Conservation (phyloP, 2,329 filamentous ascomycete genomes). For the Emmonsiellopsis sp. region DNA sequence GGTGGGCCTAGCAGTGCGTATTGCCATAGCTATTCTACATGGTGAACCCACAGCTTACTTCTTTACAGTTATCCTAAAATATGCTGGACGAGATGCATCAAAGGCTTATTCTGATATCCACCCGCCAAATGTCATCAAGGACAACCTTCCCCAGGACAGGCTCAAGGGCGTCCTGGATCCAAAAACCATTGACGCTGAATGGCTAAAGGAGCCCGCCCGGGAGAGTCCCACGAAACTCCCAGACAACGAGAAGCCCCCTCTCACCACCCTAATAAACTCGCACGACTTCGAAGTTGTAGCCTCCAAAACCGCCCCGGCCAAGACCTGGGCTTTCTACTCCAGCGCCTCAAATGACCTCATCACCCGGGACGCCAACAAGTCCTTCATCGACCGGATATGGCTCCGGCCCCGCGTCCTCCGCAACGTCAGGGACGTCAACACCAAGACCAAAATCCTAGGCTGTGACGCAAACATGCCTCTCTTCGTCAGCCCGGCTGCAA, state of each 20-base stretch:
- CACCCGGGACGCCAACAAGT: conserved; percentile 47
- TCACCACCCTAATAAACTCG: conserved; percentile 48
- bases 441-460: conserved; percentile 48
- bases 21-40: background rate
- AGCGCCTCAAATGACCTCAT: conserved; percentile 57
- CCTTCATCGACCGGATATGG: conserved; percentile 46
- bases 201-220: conserved; percentile 33
- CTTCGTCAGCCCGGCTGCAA: conserved; percentile 56
- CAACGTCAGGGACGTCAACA: conserved; percentile 47
- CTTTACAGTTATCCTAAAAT: conserved; percentile 33
- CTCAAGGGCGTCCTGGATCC: conserved; percentile 43
- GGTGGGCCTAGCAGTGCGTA: conserved; percentile 43
- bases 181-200: conserved; percentile 41
- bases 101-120: conserved; percentile 38
- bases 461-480: conserved; percentile 46
- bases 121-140: conserved; percentile 38
- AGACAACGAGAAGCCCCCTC: conserved; percentile 24
- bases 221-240: conserved; percentile 19
- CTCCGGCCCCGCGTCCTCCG: conserved; percentile 51
- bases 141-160: conserved; percentile 35
- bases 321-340: conserved; percentile 63
- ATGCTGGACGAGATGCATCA: conserved; percentile 39
- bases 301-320: conserved; percentile 46
- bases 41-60: background rate
- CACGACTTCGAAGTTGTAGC: conserved; percentile 55